phyloP scores from a whole-genome alignment of 768 basidiomycete species.

The Peribolospora kevripleyi region DNA sequence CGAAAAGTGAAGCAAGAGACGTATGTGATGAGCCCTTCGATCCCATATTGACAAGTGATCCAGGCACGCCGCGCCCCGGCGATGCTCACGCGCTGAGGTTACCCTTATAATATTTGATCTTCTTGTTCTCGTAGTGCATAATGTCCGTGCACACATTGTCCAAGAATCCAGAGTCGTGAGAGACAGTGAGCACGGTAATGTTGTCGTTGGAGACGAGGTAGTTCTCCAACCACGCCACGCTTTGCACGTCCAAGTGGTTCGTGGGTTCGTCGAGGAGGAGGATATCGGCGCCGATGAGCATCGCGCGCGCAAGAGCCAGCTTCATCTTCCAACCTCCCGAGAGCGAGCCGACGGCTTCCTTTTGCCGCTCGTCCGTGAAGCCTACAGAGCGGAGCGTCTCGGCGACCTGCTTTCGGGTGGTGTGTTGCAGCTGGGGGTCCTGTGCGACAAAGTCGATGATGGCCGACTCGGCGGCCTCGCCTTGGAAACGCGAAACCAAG shows the following conservation, averaged over 20 bases:
- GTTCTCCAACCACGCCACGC: slow-evolving; percentile 75
- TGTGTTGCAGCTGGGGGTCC: no score
- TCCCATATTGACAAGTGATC: no score
- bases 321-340: slow-evolving; percentile 99
- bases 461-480: slow-evolving; percentile 47
- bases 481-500: slow-evolving; percentile 30
- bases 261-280: slow-evolving; percentile 27
- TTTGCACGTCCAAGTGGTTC: slow-evolving; percentile 28
- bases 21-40: neutral
- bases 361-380: slow-evolving; percentile 64
- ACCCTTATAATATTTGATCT: slow-evolving; percentile 83
- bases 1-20: neutral
- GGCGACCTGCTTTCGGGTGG: slow-evolving; percentile 47
- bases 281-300: slow-evolving; percentile 64
- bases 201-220: slow-evolving; percentile 59
- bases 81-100: slow-evolving; percentile 39
- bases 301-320: slow-evolving; percentile 74
- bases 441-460: slow-evolving; percentile 64
- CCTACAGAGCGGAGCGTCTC: slow-evolving; percentile 67
- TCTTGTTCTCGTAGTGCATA: slow-evolving; percentile 89
- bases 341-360: slow-evolving; percentile 60
- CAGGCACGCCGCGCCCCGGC: no score
- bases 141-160: slow-evolving; percentile 91
- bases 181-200: slow-evolving; percentile 76
- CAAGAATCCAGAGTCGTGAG: slow-evolving; percentile 91